phyloP scores from a whole-genome alignment of 768 basidiomycete genomes.

The Panus rudis region DNA sequence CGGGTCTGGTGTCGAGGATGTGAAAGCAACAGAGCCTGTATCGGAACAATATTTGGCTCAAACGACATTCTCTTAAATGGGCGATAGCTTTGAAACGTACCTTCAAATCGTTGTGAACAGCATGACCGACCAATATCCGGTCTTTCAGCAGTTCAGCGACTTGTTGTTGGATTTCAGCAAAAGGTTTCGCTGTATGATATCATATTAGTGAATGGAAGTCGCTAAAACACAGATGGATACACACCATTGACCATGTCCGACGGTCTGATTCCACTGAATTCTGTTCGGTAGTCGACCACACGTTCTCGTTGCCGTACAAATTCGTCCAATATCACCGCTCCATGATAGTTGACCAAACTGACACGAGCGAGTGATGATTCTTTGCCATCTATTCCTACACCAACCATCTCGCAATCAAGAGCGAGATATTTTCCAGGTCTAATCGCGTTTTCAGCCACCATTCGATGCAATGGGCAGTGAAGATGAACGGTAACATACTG shows the following conservation, averaged over 20 bases:
- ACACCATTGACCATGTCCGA: conserved; percentile 65
- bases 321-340: conserved; percentile 70
- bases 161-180: conserved; percentile 70
- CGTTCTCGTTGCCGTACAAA: conserved; percentile 83
- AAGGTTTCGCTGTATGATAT: conserved; percentile 53
- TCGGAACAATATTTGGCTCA: not conserved
- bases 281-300: conserved; percentile 90
- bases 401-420: conserved; percentile 98
- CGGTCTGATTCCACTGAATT: conserved; percentile 78
- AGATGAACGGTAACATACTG: conserved; percentile 30
- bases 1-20: conserved; percentile 59
- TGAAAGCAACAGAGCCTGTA: conserved; percentile 59
- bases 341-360: conserved; percentile 84
- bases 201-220: not conserved
- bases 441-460: no score
- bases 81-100: conserved; percentile 30
- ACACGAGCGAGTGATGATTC: conserved; percentile 88
- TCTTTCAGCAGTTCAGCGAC: conserved; percentile 75
- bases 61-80: conserved; percentile 4
- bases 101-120: conserved; percentile 85
- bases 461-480: no score
- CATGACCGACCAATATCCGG: conserved; percentile 83
- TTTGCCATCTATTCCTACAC: conserved; percentile 74
- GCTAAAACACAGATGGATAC: conserved; percentile 5
- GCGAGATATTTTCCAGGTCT: conserved; percentile 67